Evolutionary conservation across 495 filamentous ascomycete species (phyloP).

Genomic region (Penicillium parvum): DNA sequence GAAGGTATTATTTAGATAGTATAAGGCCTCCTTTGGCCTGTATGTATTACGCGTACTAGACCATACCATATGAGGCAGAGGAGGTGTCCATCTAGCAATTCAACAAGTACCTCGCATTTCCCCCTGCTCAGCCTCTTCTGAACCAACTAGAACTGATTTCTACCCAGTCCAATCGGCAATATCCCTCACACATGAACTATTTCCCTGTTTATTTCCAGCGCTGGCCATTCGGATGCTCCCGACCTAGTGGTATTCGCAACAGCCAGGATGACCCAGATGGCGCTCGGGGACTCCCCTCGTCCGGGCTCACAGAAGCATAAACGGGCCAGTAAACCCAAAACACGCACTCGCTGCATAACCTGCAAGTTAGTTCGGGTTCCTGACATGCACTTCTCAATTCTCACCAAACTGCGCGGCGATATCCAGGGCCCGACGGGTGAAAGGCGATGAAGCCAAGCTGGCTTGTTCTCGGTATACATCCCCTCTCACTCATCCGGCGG

Average conservation of each 20-base stretch:
- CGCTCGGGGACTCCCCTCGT: neutral
- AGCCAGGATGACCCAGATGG: neutral
- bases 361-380: constrained; percentile 27
- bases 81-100: too few species aligned
- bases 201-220: too few species aligned
- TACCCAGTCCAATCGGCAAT: neutral
- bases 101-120: too few species aligned
- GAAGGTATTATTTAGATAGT: too few species aligned
- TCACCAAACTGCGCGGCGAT: neutral
- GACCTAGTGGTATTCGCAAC: neutral
- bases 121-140: too few species aligned
- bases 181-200: too few species aligned
- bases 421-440: constrained; percentile 21
- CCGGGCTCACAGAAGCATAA: neutral
- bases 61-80: too few species aligned
- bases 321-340: constrained; percentile 29
- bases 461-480: constrained; percentile 14
- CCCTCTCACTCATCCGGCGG: neutral
- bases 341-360: constrained; percentile 29
- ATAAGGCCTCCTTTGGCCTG: too few species aligned
- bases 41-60: too few species aligned
- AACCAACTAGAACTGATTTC: too few species aligned
- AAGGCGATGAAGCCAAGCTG: constrained; percentile 33
- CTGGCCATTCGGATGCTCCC: neutral
- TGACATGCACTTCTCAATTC: neutral